Percentiles rank a stretch among this genome's conserved stretches.
Evolutionary conservation across 2,329 filamentous ascomycete genomes (phyloP).

Genomic region (Colletotrichum lini): DNA sequence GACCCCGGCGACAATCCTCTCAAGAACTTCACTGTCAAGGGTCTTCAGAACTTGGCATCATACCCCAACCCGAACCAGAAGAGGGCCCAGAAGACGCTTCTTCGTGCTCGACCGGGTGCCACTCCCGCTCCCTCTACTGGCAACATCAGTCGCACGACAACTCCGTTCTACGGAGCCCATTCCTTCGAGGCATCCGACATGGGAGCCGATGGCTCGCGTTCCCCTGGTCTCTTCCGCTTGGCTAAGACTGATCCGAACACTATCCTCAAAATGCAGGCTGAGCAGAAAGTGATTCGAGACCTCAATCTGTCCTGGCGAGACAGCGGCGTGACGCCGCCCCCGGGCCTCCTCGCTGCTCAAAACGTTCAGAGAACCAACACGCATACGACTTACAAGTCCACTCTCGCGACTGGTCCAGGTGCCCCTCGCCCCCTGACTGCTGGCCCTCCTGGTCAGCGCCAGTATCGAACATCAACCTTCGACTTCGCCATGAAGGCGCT

Average conservation of each 20-base stretch:
- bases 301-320: constrained; percentile 18
- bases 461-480: constrained; percentile 61
- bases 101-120: constrained; percentile 47
- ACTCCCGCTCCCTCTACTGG: constrained; percentile 38
- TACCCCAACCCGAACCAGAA: constrained; percentile 70
- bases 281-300: constrained; percentile 21
- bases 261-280: constrained; percentile 11
- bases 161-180: constrained; percentile 18
- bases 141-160: constrained; percentile 41
- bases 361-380: constrained; percentile 28
- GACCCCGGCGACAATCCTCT: constrained; percentile 50
- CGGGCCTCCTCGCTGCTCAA: constrained; percentile 7
- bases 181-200: constrained; percentile 13
- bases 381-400: constrained; percentile 40
- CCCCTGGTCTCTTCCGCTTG: constrained; percentile 25
- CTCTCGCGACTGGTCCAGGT: constrained; percentile 55
- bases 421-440: constrained; percentile 67
- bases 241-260: constrained; percentile 13
- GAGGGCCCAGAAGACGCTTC: constrained; percentile 63
- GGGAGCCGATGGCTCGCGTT: constrained; percentile 14
- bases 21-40: constrained; percentile 61
- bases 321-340: constrained; percentile 28
- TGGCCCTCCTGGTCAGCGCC: constrained; percentile 68
- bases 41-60: constrained; percentile 67
- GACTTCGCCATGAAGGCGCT: constrained; percentile 56